Evolutionary conservation across 257 asterid species (phyloP).

Genomic region (Apocynum venetum): DNA sequence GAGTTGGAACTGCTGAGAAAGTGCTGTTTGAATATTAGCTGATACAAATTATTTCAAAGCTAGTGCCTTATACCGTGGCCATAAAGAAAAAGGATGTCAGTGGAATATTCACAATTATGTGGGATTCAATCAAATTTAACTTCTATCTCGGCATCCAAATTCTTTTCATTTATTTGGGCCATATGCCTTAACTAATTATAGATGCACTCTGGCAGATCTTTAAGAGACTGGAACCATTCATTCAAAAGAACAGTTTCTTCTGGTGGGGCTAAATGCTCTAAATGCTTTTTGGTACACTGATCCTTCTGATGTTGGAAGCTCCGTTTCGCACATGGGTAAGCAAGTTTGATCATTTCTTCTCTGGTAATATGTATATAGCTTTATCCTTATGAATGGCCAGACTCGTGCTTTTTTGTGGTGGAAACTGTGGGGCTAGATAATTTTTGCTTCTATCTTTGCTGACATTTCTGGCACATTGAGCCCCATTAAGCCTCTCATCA

Average conservation of each 20-base stretch:
- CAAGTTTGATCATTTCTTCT: not conserved
- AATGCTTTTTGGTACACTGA: not conserved
- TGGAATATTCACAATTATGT: not conserved
- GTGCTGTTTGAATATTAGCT: not conserved
- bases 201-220: conserved; percentile 1
- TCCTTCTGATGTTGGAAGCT: not conserved
- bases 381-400: not conserved
- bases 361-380: not conserved
- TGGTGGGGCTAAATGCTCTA: conserved; percentile 5
- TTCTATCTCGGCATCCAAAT: not conserved
- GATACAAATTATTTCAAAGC: not conserved
- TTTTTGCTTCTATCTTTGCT: not conserved
- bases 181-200: not conserved
- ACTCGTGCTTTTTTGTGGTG: not conserved
- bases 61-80: not conserved
- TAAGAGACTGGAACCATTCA: not conserved
- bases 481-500: not conserved
- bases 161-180: not conserved
- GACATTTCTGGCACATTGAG: not conserved
- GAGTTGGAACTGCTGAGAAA: not conserved
- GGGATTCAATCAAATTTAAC: not conserved
- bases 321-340: conserved; percentile 6
- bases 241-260: not conserved
- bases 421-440: not conserved
- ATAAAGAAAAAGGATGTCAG: not conserved